Percentiles rank a stretch among this genome's conserved stretches.
phyloP scores from a whole-genome alignment of 768 basidiomycete species.

The Antrodiella citrinella region DNA sequence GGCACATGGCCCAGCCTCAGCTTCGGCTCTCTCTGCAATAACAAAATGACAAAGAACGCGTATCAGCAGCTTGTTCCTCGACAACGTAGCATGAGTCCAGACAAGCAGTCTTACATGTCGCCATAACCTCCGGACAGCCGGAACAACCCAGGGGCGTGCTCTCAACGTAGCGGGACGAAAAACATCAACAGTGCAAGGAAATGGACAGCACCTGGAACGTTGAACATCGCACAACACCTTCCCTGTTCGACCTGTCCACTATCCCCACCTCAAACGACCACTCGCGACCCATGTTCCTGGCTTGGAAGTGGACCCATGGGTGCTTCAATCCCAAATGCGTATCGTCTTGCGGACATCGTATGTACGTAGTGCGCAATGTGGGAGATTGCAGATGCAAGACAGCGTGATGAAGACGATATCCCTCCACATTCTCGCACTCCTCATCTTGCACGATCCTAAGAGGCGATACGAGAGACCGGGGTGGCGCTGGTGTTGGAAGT shows the following conservation, averaged over 20 bases:
- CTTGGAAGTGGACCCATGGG: slow-evolving; percentile 70
- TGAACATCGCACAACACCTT: slow-evolving; percentile 58
- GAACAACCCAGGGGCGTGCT: slow-evolving; percentile 3
- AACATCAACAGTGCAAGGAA: slow-evolving; percentile 2
- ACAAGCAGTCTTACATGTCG: neutral
- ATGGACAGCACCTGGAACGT: slow-evolving; percentile 64
- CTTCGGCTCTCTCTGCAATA: slow-evolving; percentile 44
- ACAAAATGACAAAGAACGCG: neutral
- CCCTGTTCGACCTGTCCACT: slow-evolving; percentile 51
- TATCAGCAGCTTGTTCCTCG: slow-evolving; percentile 1
- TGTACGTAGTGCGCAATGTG: slow-evolving; percentile 56
- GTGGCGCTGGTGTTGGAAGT: slow-evolving; percentile 35
- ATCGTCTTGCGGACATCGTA: slow-evolving; percentile 46
- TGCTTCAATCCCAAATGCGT: slow-evolving; percentile 49
- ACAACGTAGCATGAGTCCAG: neutral
- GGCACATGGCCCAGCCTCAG: slow-evolving; percentile 33
- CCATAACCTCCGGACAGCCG: neutral
- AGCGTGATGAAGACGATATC: slow-evolving; percentile 46
- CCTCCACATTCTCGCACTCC: slow-evolving; percentile 15
- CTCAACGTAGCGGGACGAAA: slow-evolving; percentile 13
- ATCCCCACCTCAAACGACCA: slow-evolving; percentile 76
- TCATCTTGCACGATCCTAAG: slow-evolving; percentile 19
- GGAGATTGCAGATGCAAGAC: slow-evolving; percentile 80
- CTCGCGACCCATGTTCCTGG: slow-evolving; percentile 55
- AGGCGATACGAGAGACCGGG: slow-evolving; percentile 37